A percentile compares a stretch with the other conserved stretches of the same genome.
phyloP scores from a whole-genome alignment of 2,329 filamentous ascomycete genomes.

The Calonectria montana region DNA sequence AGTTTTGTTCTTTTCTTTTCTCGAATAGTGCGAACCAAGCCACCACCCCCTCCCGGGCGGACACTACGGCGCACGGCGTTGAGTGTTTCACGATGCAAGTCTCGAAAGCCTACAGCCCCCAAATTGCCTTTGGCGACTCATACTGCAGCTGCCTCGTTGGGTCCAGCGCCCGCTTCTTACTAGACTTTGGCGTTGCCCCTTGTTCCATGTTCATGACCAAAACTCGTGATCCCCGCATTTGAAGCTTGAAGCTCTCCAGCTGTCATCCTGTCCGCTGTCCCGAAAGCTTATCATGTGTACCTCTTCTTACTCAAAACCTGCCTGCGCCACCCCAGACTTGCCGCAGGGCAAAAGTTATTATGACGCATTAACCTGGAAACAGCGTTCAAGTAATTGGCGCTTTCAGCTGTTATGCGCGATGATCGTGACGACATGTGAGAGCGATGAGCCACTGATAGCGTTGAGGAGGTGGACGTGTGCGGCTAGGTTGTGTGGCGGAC shows the following conservation, averaged over 20 bases:
- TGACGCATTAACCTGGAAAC: constrained; percentile 14
- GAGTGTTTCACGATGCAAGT: background rate
- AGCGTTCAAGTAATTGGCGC: background rate
- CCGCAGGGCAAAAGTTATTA: constrained; percentile 32
- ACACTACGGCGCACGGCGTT: constrained; percentile 8
- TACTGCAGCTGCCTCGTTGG: constrained; percentile 13
- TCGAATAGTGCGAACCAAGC: constrained; percentile 11
- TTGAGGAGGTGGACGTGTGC: background rate
- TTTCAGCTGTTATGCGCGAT: constrained; percentile 23
- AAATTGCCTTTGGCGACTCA: constrained; percentile 14
- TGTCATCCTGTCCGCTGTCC: constrained; percentile 4
- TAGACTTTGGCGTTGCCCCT: background rate
- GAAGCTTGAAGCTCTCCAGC: background rate
- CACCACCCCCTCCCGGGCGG: background rate
- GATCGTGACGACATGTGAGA: constrained; percentile 36
- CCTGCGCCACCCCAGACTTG: constrained; percentile 31
- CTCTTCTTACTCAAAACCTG: background rate
- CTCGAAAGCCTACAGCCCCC: background rate
- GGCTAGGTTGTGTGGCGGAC: constrained; percentile 3
- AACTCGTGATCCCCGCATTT: constrained; percentile 3
- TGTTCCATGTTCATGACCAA: constrained; percentile 1
- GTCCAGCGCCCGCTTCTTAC: background rate
- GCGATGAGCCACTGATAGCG: constrained; percentile 6
- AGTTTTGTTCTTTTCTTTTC: constrained; percentile 10
- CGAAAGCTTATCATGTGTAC: background rate